phyloP scores from a whole-genome alignment of 441 rosid genomes.

The Omphalea diandra region DNA sequence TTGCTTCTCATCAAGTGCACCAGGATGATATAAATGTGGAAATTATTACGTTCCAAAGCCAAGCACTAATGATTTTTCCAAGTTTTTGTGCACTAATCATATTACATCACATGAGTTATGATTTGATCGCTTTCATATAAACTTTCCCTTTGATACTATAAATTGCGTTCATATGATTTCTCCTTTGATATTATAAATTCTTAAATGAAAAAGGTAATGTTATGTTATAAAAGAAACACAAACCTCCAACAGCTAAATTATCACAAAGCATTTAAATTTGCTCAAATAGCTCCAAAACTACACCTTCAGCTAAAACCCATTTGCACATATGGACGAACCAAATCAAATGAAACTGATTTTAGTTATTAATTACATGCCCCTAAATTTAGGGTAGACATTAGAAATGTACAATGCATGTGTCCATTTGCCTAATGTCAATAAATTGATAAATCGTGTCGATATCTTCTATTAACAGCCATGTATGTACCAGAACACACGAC shows the following conservation, averaged over 20 bases:
- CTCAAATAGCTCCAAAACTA: neutral
- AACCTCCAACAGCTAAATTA: no score
- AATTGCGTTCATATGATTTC: no score
- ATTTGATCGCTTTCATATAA: neutral
- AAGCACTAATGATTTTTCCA: neutral
- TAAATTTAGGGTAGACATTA: neutral
- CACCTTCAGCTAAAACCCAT: neutral
- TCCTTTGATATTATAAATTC: no score
- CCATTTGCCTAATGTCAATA: neutral
- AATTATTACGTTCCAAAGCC: no score
- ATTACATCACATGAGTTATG: neutral
- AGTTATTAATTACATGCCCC: neutral
- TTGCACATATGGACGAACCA: neutral
- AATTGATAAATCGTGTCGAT: slow-evolving; percentile 1
- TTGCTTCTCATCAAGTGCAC: no score
- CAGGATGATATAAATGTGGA: no score
- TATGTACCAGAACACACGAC: neutral
- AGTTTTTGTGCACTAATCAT: neutral
- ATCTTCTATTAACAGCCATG: neutral
- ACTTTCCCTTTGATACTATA: no score
- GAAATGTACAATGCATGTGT: neutral
- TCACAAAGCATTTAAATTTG: no score
- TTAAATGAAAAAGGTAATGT: no score
- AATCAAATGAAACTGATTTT: neutral
- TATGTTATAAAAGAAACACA: neutral